Evolutionary conservation across 108 stramenopile genomes (phyloP).

Genomic region (Cyclotella distinguenda): DNA sequence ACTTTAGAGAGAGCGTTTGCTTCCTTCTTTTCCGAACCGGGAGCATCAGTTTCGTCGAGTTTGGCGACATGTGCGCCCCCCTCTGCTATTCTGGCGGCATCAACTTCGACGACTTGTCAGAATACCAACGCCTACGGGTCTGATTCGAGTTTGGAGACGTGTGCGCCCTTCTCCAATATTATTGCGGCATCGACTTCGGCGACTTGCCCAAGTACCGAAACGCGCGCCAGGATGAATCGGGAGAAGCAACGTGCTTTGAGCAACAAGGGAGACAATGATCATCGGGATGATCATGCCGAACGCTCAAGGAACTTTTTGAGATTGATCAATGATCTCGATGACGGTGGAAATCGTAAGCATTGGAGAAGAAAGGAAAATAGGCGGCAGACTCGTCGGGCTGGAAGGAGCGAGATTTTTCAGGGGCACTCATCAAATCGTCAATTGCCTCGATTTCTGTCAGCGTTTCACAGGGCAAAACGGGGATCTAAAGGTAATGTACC

Average conservation of each 20-base stretch:
- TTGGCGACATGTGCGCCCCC: background rate
- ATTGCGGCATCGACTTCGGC: conserved; percentile 1
- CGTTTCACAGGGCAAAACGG: background rate
- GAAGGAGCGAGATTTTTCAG: no score
- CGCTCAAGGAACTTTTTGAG: background rate
- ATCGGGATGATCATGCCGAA: background rate
- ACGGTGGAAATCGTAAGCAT: background rate
- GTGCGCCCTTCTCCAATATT: background rate
- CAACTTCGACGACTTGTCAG: background rate
- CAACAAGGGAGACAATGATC: background rate
- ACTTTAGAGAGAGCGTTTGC: background rate
- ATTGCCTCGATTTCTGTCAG: conserved; percentile 1
- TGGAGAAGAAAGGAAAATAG: background rate
- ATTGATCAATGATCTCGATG: background rate
- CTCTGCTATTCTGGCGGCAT: background rate
- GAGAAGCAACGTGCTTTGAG: background rate
- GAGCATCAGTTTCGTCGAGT: background rate
- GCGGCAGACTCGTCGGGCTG: no score
- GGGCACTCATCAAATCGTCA: background rate
- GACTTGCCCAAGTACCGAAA: background rate
- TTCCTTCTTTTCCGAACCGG: background rate
- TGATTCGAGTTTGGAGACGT: background rate
- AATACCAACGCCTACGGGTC: background rate
- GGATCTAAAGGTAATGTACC: background rate
- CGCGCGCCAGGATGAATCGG: background rate